Percentiles rank a stretch among this genome's conserved stretches.
Evolutionary conservation across 2,329 filamentous ascomycete genomes (phyloP).

Genomic region (Beauveria australis): DNA sequence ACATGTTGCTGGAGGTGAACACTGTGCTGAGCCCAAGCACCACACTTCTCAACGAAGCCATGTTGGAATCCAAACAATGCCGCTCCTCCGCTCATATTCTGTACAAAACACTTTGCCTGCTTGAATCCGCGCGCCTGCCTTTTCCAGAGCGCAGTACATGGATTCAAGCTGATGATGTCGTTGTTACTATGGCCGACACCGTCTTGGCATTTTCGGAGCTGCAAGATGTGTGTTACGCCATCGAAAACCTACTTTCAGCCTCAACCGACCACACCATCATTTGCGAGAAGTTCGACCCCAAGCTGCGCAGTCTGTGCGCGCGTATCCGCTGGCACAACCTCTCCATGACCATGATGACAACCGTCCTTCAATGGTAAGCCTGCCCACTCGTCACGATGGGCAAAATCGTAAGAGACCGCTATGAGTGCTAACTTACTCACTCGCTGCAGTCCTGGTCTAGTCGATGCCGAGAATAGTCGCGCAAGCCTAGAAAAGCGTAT

Average conservation of each 20-base stretch:
- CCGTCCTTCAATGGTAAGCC: slow-evolving; percentile 30
- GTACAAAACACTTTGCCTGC: slow-evolving; percentile 26
- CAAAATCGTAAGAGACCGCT: background rate
- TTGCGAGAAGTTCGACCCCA: slow-evolving; percentile 12
- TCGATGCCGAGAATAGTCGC: slow-evolving; percentile 28
- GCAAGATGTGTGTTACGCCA: slow-evolving; percentile 21
- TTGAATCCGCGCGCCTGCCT: slow-evolving; percentile 25
- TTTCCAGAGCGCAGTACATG: slow-evolving; percentile 27
- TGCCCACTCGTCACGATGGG: background rate
- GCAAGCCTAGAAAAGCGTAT: slow-evolving; percentile 27
- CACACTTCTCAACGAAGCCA: slow-evolving; percentile 21
- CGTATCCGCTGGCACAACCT: slow-evolving; percentile 30
- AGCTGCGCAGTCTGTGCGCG: slow-evolving; percentile 22
- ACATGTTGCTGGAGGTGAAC: slow-evolving; percentile 27
- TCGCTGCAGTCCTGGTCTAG: slow-evolving; percentile 23
- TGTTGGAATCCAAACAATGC: slow-evolving; percentile 29
- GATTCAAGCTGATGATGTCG: slow-evolving; percentile 27
- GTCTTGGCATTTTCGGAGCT: slow-evolving; percentile 28
- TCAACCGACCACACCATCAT: slow-evolving; percentile 14
- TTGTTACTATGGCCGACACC: slow-evolving; percentile 28
- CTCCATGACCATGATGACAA: slow-evolving; percentile 32
- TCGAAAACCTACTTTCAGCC: slow-evolving; percentile 17
- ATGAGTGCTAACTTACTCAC: background rate
- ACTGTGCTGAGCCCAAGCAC: slow-evolving; percentile 21
- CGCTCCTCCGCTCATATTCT: slow-evolving; percentile 29